Base-by-base conservation (phyloP, 1,284 basidiomycete genomes). In the Fomitopsis schrenkii region DNA sequence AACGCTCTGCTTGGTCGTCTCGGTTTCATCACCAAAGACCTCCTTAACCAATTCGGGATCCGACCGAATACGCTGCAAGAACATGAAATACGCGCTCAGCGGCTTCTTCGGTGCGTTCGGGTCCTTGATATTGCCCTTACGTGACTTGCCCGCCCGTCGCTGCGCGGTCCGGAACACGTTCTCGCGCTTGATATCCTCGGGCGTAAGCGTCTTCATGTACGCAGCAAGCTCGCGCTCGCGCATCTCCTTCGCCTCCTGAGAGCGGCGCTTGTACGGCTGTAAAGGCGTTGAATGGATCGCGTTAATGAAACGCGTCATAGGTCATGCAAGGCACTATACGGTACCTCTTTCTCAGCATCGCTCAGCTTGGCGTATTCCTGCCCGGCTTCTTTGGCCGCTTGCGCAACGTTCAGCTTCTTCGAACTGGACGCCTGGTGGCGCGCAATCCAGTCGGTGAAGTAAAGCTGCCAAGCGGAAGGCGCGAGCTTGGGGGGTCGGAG, bases 51-150 rank as follows among this genome's bases (percentile, higher is more conserved):
- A 77, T 45, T 80, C 79, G 14, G 85, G 83, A 70, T 92, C 87
- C 53, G 88, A 84, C 64, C 94, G 83, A 69, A 96, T 95, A 55
- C 88, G 85, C 74, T 95, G 93, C 64, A 97, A 76, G 80, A 96
- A 98, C 85, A 97, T 91, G 70, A 97, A 97, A 74, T 97, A 98
- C 3, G 95, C 95, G 69, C 88, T 91, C 35, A 97, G 84, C 3
- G 95, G 95, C 76, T 97, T 97, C 86, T 96, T 96, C 9, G 95
- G 95, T 19, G 94, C 95, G 71, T 97, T 96, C 33, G 95, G 95
- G 73, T 98, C 95, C 80, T 97, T 97, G 76, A 98, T 90, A 75
- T 98, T 97, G 64, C 92, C 91, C 82, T 92, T 94, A 68, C 94
- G 84, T 57, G 92, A 95, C 76, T 95, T 95, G 70, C 95, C 96